Base-by-base conservation (phyloP, 768 basidiomycete species). In the Lentinula edodes region DNA sequence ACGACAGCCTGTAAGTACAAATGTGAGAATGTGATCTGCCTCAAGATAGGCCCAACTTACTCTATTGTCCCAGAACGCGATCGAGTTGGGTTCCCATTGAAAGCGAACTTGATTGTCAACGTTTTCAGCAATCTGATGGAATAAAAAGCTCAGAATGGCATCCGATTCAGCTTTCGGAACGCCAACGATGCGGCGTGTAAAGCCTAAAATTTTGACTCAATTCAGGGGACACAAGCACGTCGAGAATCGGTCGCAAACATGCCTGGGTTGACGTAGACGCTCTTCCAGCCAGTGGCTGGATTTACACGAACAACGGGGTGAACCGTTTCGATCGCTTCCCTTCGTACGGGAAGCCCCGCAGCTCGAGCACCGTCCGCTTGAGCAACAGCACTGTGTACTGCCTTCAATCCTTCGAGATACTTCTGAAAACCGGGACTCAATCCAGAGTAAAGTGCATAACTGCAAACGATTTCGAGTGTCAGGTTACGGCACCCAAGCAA, bases 31-130 rank as follows among this genome's bases (percentile, higher is more conserved):
- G 28, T 5, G n/a, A 28, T 16, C 28, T 12, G 20, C 18, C 1
- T 45, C 32, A 5, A 36, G 20, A 20, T 9, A 20, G 45, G 18
- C 18, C 1, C 45, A 7, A 70, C 81, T 42, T 64, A 89, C 89
- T 71, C 91, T 79, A 72, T 93, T 93, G 68, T 93, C 90, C 91
- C 92, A 93, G 70, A 93, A 78, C n/a, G 90, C 91, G 57, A 93
- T 75, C 45, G 88, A 87, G 69, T 91, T 85, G 41, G 78, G 75
- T 69, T 88, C 81, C 91, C 91, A 93, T 64, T 79, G 82, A 80
- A 89, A 89, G 62, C 88, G 85, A 45, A 89, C 86, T 63, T 90
- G 89, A 72, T 84, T 85, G 69, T 90, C 89, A 6, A 83, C 81
- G 70, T 86, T 90, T 64, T 84, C 81, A 56, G 80, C 78, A 66